Base-by-base conservation (phyloP, 495 filamentous ascomycete species). In the Talaromyces stipitatus region DNA sequence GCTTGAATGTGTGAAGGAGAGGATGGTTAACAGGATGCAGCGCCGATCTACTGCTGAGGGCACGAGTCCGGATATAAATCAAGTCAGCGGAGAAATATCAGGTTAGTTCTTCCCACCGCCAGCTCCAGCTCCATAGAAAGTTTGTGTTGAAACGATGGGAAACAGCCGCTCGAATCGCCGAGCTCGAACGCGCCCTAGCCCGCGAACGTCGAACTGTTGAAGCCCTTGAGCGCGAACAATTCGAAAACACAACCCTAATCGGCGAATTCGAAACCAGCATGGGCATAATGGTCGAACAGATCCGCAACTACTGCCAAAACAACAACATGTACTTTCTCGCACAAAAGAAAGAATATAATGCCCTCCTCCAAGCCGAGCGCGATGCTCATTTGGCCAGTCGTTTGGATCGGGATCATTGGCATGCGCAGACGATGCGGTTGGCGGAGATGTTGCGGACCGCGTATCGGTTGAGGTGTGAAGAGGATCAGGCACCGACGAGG, bases 331-430 rank as follows among this genome's bases (percentile, higher is more conserved):
- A 82, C 54, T 81, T 74, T 59, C 69, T 81, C 4, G 65, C 77
- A 11, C 72, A 83, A 57, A 82, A 85, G 54, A 71, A 72, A 55
- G 82, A 85, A 66, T 87, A 85, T 68, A 79, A 82, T 58, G 72
- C 70, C 32, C 74, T 85, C 2, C 66, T 87, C 0, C 78, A 83
- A 47, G 72, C 77, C 1, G 81, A 85, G 57, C 79, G 83, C 14
- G 73, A 79, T 55, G 72, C 78, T 9, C 80, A 81, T 46, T 61
- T 85, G 47, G 73, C 82, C 18, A 74, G 82, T 62, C 76, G 83
- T 8, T 61, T 86, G n/a, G 79, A 83, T 58, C 82, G 82, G n/a
- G 80, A 83, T 50, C 75, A 82, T 58, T 85, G 82, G 83, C 83
- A 86, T 61, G 74, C 77, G 6, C 76, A 78, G 59, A 76, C 77